These are phyloP conservation scores for Prunus fruticosa DNA, from an alignment of 306 rosid genomes.

Conservation along the genomic window DNA sequence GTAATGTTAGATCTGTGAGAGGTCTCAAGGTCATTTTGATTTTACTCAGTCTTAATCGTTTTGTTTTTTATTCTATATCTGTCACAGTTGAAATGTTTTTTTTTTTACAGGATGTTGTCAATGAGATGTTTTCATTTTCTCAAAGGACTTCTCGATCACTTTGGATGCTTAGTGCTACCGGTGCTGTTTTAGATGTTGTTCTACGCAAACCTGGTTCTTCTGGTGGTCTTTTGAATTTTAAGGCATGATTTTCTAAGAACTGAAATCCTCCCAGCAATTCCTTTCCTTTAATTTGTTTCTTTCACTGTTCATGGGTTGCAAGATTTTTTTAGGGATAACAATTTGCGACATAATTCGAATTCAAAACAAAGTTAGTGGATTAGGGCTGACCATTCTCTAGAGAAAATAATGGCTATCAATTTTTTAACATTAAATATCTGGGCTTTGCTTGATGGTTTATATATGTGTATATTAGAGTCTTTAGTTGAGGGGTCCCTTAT, in stretches of 20 bases:
- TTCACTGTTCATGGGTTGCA: neutral
- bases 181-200: conserved; percentile 31
- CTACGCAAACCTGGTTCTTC: conserved; percentile 21
- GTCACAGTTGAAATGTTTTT: neutral
- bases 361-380: neutral
- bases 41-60: neutral
- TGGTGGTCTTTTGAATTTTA: conserved; percentile 23
- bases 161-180: conserved; percentile 51
- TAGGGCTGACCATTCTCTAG: neutral
- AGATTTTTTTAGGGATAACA: no score
- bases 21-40: neutral
- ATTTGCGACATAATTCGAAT: neutral
- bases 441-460: no score
- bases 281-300: neutral
- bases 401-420: no score
- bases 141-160: conserved; percentile 12
- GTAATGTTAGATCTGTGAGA: conserved; percentile 18
- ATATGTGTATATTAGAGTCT: no score
- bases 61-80: neutral
- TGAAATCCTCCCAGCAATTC: neutral
- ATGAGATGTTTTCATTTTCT: conserved; percentile 20
- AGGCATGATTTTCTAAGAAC: conserved; percentile 31
- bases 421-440: no score
- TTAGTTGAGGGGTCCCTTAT: no score
- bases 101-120: conserved; percentile 37